Evolutionary conservation across 495 filamentous ascomycete species (phyloP).

Genomic region (Talaromyces nanjingensis): DNA sequence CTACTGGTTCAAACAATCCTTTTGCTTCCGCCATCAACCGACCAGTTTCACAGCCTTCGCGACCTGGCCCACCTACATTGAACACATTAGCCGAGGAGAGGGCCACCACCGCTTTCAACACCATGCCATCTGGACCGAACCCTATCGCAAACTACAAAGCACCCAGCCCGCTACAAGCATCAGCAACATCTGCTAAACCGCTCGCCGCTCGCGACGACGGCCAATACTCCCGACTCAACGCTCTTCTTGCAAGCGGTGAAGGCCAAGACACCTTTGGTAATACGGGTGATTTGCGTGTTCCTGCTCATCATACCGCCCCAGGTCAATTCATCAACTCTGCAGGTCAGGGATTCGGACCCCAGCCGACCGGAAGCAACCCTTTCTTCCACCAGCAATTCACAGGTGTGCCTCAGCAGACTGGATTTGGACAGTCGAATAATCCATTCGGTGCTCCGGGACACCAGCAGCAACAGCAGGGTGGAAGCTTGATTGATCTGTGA

Average conservation of each 20-base stretch:
- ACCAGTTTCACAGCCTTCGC: slow-evolving; percentile 40
- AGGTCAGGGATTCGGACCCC: slow-evolving; percentile 61
- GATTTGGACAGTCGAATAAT: slow-evolving; percentile 50
- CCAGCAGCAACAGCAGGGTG: slow-evolving; percentile 57
- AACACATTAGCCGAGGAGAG: slow-evolving; percentile 66
- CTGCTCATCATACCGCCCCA: slow-evolving; percentile 92
- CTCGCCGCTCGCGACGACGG: slow-evolving; percentile 46
- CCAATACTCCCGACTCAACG: slow-evolving; percentile 80
- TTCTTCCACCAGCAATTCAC: slow-evolving; percentile 80
- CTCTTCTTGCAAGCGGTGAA: slow-evolving; percentile 79
- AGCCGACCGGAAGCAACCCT: slow-evolving; percentile 87
- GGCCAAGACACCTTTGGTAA: slow-evolving; percentile 98
- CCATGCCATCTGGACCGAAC: slow-evolving; percentile 32
- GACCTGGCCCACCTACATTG: slow-evolving; percentile 54
- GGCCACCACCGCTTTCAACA: slow-evolving; percentile 47
- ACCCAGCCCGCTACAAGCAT: slow-evolving; percentile 39
- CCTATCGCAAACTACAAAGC: slow-evolving; percentile 47
- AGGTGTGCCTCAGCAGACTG: slow-evolving; percentile 58
- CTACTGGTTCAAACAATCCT: slow-evolving; percentile 94
- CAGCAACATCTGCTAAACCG: slow-evolving; percentile 19
- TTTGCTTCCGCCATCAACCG: slow-evolving; percentile 75
- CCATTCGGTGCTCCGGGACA: slow-evolving; percentile 66
- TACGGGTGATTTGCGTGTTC: slow-evolving; percentile 87
- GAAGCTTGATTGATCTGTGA: slow-evolving; percentile 89
- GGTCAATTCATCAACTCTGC: slow-evolving; percentile 96